Conservation (phyloP, 163 green algal species). For the Scenedesmus sp. region DNA sequence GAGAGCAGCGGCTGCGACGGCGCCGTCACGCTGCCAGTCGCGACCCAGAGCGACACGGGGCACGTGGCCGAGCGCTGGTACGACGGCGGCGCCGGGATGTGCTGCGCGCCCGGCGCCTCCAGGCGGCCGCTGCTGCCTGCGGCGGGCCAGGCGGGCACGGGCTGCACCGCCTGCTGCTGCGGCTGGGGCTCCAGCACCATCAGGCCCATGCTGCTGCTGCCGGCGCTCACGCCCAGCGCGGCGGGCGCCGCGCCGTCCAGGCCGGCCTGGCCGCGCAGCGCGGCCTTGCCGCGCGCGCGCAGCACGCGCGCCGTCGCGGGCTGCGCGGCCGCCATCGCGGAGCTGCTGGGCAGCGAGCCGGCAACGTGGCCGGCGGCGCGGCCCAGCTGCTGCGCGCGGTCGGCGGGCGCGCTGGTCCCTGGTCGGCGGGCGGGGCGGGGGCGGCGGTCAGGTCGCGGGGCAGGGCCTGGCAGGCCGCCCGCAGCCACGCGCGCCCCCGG, state of each 20-base stretch:
- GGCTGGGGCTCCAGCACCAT: too few species aligned
- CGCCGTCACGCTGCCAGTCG: conserved; percentile 5
- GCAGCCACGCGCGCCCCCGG: not conserved
- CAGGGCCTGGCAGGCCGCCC: not conserved
- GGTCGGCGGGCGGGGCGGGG: too few species aligned
- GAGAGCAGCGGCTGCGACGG: conserved; percentile 14
- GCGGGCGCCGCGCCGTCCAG: not conserved
- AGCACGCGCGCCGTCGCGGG: not conserved
- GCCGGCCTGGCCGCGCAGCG: conserved; percentile 1
- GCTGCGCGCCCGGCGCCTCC: too few species aligned
- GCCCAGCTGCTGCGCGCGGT: not conserved
- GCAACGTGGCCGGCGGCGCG: too few species aligned
- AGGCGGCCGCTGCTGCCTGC: not conserved
- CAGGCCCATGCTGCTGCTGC: not conserved
- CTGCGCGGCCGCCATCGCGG: too few species aligned
- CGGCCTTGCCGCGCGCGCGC: conserved; percentile 26
- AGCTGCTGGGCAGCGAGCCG: too few species aligned
- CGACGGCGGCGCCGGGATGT: too few species aligned
- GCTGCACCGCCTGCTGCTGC: not conserved
- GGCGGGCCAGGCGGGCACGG: not conserved
- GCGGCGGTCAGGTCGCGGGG: too few species aligned
- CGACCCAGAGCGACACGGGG: conserved; percentile 4
- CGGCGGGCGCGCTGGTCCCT: not conserved
- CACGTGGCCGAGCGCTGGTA: not conserved
- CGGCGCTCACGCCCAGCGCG: not conserved